phyloP scores from a whole-genome alignment of 2,329 filamentous ascomycete genomes.

The Diaporthe destruens region DNA sequence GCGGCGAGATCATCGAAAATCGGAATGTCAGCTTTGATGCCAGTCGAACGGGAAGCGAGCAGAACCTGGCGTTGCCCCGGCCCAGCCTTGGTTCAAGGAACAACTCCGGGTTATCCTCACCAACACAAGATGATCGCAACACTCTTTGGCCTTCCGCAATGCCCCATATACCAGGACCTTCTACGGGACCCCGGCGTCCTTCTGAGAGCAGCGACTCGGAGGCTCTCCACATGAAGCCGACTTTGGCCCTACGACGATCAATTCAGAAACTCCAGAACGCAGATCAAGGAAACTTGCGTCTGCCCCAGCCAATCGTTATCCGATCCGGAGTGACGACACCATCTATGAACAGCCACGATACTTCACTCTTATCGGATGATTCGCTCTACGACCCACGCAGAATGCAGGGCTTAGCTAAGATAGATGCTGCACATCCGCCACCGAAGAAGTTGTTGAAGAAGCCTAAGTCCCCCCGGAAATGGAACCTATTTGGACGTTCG shows the following conservation, averaged over 20 bases:
- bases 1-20: slow-evolving; percentile 73
- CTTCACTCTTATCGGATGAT: slow-evolving; percentile 69
- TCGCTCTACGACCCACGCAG: slow-evolving; percentile 59
- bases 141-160: slow-evolving; percentile 68
- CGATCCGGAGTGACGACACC: slow-evolving; percentile 55
- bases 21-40: slow-evolving; percentile 66
- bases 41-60: slow-evolving; percentile 62
- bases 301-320: slow-evolving; percentile 68
- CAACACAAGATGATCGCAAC: slow-evolving; percentile 57
- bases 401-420: slow-evolving; percentile 51
- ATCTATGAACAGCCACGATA: slow-evolving; percentile 68
- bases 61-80: slow-evolving; percentile 57
- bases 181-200: slow-evolving; percentile 55
- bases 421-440: slow-evolving; percentile 46
- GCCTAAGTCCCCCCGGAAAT: slow-evolving; percentile 68
- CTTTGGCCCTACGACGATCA: slow-evolving; percentile 68
- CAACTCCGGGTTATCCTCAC: slow-evolving; percentile 56
- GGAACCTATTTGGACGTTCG: slow-evolving; percentile 73
- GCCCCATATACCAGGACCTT: slow-evolving; percentile 52
- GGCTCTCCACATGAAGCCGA: slow-evolving; percentile 60
- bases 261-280: slow-evolving; percentile 63
- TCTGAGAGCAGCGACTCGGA: slow-evolving; percentile 71
- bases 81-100: slow-evolving; percentile 59
- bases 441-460: slow-evolving; percentile 70
- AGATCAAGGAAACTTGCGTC: slow-evolving; percentile 56